Percentiles rank a stretch among this genome's conserved stretches.
These are phyloP conservation scores for Aspergillus tanneri DNA, from an alignment of 2,329 filamentous ascomycete genomes.

Conservation along the genomic window DNA sequence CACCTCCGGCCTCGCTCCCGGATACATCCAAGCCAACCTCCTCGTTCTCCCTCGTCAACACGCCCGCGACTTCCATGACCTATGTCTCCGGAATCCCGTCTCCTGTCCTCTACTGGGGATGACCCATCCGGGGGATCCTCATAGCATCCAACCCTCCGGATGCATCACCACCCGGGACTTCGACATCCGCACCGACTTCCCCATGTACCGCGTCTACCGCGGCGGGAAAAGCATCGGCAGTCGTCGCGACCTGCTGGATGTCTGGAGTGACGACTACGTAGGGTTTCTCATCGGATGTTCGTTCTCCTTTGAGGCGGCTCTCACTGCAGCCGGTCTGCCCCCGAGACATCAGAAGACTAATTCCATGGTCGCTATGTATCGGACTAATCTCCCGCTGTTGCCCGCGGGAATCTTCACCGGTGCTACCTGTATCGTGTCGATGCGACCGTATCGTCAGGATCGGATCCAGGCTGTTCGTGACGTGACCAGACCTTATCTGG, in stretches of 20 bases:
- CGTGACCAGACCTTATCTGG: constrained; percentile 55
- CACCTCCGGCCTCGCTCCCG: constrained; percentile 57
- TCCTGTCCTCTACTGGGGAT: constrained; percentile 61
- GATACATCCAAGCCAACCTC: constrained; percentile 62
- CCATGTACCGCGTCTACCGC: constrained; percentile 60
- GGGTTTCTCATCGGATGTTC: constrained; percentile 65
- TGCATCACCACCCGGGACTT: constrained; percentile 38
- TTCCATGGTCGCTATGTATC: constrained; percentile 62
- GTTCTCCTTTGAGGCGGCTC: constrained; percentile 62
- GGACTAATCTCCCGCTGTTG: constrained; percentile 56
- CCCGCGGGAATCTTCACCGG: constrained; percentile 59
- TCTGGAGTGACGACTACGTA: constrained; percentile 61
- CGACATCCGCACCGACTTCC: constrained; percentile 60
- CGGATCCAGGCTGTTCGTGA: constrained; percentile 55
- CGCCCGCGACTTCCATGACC: constrained; percentile 57
- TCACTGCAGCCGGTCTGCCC: constrained; percentile 51
- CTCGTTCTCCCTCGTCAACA: constrained; percentile 59
- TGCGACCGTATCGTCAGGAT: constrained; percentile 56
- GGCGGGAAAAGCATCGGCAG: constrained; percentile 45
- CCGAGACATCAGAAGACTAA: constrained; percentile 52
- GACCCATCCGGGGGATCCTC: constrained; percentile 40
- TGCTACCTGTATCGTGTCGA: constrained; percentile 60
- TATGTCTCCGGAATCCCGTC: constrained; percentile 62
- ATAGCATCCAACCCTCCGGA: constrained; percentile 17
- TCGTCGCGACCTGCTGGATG: constrained; percentile 45